Evolutionary conservation across 2,329 filamentous ascomycete genomes (phyloP).

Genomic region (Exophiala spinifera): DNA sequence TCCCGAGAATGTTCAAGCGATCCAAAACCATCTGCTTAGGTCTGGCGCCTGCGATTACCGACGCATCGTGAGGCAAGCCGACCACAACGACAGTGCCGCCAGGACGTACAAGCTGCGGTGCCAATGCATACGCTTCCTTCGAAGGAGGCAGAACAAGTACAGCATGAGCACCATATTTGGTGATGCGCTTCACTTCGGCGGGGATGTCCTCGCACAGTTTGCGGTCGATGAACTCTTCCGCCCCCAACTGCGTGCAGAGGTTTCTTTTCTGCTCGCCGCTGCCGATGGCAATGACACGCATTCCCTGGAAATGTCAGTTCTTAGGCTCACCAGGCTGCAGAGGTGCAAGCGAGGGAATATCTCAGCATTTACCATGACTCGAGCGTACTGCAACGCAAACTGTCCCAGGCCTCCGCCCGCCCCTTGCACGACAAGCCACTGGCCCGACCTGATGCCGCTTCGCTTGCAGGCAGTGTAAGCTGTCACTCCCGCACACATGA

Average conservation of each 20-base stretch:
- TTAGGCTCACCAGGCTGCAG: not conserved
- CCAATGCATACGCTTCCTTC: slow-evolving; percentile 37
- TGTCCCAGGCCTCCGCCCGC: slow-evolving; percentile 35
- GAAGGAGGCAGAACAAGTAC: slow-evolving; percentile 38
- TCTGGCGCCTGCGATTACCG: slow-evolving; percentile 37
- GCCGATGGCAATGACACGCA: slow-evolving; percentile 40
- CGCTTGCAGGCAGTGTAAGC: slow-evolving; percentile 41
- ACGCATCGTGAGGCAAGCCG: slow-evolving; percentile 36
- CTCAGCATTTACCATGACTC: slow-evolving; percentile 26
- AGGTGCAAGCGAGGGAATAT: not conserved
- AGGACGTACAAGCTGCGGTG: slow-evolving; percentile 34
- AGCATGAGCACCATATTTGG: slow-evolving; percentile 39
- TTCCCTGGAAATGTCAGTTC: slow-evolving; percentile 23
- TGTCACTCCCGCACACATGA: slow-evolving; percentile 41
- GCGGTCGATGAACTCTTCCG: slow-evolving; percentile 40
- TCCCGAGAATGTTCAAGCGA: slow-evolving; percentile 43
- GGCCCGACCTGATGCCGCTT: slow-evolving; percentile 33
- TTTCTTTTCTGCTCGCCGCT: slow-evolving; percentile 37
- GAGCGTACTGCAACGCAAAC: slow-evolving; percentile 35
- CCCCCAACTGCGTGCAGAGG: slow-evolving; percentile 38
- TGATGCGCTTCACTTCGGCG: slow-evolving; percentile 37
- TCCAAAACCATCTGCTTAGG: slow-evolving; percentile 40
- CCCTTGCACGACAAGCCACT: slow-evolving; percentile 33
- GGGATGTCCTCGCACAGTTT: slow-evolving; percentile 34
- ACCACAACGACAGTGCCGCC: slow-evolving; percentile 39